These are phyloP conservation scores for Aureobasidium subglaciale DNA, from an alignment of 2,329 filamentous ascomycete genomes.

Conservation along the genomic window DNA sequence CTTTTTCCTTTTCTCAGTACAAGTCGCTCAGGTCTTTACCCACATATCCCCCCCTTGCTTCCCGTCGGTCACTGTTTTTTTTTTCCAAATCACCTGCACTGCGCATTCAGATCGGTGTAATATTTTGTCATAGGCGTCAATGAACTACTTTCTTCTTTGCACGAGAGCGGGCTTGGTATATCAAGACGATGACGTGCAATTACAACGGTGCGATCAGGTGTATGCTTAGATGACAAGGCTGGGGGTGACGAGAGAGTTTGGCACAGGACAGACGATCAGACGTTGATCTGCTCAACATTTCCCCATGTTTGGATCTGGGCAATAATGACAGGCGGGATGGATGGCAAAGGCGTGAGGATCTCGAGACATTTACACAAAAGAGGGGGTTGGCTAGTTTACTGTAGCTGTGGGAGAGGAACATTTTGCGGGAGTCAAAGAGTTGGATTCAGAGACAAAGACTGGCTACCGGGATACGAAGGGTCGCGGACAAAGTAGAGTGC, in stretches of 20 bases:
- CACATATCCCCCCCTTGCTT: constrained; percentile 11
- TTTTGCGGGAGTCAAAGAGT: background rate
- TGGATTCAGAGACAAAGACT: background rate
- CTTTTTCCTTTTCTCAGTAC: constrained; percentile 10
- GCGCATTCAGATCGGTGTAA: constrained; percentile 16
- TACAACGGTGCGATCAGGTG: background rate
- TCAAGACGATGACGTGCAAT: background rate
- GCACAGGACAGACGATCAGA: background rate
- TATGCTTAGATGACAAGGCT: background rate
- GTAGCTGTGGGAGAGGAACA: background rate
- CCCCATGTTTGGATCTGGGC: background rate
- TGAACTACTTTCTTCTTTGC: constrained; percentile 13
- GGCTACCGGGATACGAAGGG: background rate
- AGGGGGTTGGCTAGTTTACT: background rate
- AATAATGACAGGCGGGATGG: constrained; percentile 1
- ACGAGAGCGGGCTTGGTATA: background rate
- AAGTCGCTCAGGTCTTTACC: constrained; percentile 14
- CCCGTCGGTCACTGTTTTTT: constrained; percentile 9
- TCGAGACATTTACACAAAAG: background rate
- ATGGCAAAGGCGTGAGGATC: background rate
- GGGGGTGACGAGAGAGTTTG: background rate
- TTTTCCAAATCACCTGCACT: constrained; percentile 4
- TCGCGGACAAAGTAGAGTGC: background rate
- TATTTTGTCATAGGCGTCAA: constrained; percentile 17
- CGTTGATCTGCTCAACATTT: background rate